Evolutionary conservation across 1,284 basidiomycete species (phyloP).

Genomic region (Ganoderma meredithae): DNA sequence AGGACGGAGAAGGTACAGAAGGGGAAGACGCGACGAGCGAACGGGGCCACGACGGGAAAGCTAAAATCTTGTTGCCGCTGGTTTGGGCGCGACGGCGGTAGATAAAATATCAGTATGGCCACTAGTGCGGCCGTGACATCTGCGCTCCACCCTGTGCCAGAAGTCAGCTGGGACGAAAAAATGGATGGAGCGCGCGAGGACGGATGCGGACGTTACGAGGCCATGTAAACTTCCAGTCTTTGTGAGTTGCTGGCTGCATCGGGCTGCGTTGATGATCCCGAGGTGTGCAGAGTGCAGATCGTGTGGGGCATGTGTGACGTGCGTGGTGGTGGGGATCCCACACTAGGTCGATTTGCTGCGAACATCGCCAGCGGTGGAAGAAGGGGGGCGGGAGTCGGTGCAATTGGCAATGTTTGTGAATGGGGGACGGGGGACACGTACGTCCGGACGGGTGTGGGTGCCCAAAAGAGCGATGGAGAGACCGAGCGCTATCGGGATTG

Average conservation of each 20-base stretch:
- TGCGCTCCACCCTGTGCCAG: background rate
- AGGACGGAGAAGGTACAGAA: background rate
- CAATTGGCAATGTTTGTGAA: conserved; percentile 6
- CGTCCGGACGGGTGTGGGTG: background rate
- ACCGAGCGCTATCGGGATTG: background rate
- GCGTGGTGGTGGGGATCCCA: background rate
- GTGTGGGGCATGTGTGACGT: background rate
- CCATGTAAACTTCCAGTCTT: background rate
- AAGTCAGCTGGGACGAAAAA: background rate
- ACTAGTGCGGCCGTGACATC: background rate
- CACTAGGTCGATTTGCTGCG: background rate
- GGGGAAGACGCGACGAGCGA: background rate
- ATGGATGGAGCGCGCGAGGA: background rate
- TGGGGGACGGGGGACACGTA: background rate
- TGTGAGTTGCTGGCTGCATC: conserved; percentile 2
- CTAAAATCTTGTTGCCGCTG: conserved; percentile 1
- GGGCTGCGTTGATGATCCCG: conserved; percentile 5
- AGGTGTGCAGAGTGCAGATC: conserved; percentile 10
- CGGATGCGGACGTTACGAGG: background rate
- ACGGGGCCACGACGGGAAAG: background rate
- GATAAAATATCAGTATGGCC: background rate
- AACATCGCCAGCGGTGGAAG: background rate
- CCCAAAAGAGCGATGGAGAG: background rate
- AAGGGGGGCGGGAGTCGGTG: background rate
- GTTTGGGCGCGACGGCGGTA: background rate